Evolutionary conservation across 2,329 filamentous ascomycete species (phyloP), one percentile per base, ranked within the genome.

Genomic region (Alternaria metachromatica): DNA sequence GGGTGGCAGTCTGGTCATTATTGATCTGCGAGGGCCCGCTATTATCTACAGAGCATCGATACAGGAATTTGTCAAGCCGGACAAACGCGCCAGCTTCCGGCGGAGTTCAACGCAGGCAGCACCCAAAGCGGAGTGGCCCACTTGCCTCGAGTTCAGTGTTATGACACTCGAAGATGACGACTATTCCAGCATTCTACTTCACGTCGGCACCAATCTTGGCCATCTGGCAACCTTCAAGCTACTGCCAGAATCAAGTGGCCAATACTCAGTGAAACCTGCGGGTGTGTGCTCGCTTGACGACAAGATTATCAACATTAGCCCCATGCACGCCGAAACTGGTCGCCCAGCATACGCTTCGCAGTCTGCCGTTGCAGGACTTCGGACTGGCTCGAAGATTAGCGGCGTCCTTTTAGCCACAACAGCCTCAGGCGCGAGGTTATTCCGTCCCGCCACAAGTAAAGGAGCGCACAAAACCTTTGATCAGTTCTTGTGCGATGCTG

Each of bases 401-500:
- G 96, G 96, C 13, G 89, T 92, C 2, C 81, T 99, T 11, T 86
- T 98, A 49, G 93, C 88, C 61, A 92, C 95, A 79, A 92, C 90
- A 2, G 81, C 84, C 44, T 87, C 86, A 4, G 93, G 94, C 71
- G 90, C 90, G n/a, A 89, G 94, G 60, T 89, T 99, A 53, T 97
- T 97, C 84, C 92, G 90, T 68, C 95, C 96, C 0, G 90, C 93
- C 3, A 88, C 88, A 1, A 86, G 90, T 20, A 98, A 97, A 81
- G 96, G 95, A n/a, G 94, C 95, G 0, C 92, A 94, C 59, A 97
- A 96, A 72, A 89, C 90, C 1, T 98, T 96, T 81, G 94, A 97
- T 72, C 89, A 92, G 69, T 88, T 86, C 63, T 83, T 97, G 44
- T 98, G 95, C 76, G 91, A 97, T 72, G 87, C 92, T 2, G 95